Evolutionary conservation across 108 stramenopile genomes (phyloP), one percentile per base, ranked within the genome.

Genomic region (Nitzschia sp.): DNA sequence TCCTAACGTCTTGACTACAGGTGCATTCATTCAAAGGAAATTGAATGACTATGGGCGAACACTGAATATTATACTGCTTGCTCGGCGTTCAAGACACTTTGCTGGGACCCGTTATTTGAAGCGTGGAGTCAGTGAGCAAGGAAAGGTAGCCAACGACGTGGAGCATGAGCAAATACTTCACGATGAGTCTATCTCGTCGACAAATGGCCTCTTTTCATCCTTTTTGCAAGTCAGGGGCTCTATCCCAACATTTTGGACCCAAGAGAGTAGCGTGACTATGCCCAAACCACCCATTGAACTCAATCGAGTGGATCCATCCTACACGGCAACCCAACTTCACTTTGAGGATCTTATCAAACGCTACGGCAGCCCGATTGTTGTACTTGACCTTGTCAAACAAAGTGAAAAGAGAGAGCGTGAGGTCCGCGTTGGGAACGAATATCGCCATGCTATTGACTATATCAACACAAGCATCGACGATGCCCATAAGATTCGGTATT

Each of bases 71-170:
- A 86, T 86, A 25, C 77, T 99, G 17, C 58, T 99, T 17, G 97
- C 97, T 7, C 85, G 98, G 40, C 73, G 98, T 43, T 92, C 95
- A 8, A 81, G 97, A 2, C 95, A 98, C 61, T 99, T 97, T 82
- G 98, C 98, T 7, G 98, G 98, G 7, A 98, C 97, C 2, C 72
- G 98, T 41, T 99, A 99, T 70, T 77, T 98, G 46, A 99, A 99
- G 80, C 90, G 98, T 14, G 97, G 98, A 29, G 95, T 97, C 10
- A 93, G 80, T 74, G 96, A 96, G 70, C 72, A 82, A 43, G 98
- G 97, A 8, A 95, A 96, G 53, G 97, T 98, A 9, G 98, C 98
- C 26, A 99, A 99, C 61, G 90, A 89, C 67, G 90, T 92, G 7
- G 90, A 94, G 65, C 88, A 93, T 38, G 95, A 92, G 56, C 96